A percentile compares a stretch with the other conserved stretches of the same genome.
Evolutionary conservation across 768 basidiomycete species (phyloP).

Genomic region (Leucogyrophana mollusca): DNA sequence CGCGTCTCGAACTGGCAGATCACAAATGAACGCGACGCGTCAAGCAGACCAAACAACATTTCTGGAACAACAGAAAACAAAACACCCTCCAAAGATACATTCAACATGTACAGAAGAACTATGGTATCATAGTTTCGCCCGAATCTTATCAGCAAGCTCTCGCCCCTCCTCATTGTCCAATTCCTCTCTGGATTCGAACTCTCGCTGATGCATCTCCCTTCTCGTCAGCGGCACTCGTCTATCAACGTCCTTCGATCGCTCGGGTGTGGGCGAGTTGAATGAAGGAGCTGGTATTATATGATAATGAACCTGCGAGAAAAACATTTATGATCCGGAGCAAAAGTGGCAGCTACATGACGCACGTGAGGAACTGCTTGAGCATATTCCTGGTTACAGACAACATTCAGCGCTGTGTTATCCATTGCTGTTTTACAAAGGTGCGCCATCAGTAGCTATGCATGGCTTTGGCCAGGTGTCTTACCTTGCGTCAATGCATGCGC

Average conservation of each 20-base stretch:
- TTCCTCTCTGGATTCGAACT: conserved; percentile 55
- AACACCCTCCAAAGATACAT: not conserved
- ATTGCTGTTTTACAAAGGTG: conserved; percentile 18
- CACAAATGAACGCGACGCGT: too few species aligned
- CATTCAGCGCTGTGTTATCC: conserved; percentile 66
- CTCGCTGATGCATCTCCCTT: conserved; percentile 58
- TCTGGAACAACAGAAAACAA: too few species aligned
- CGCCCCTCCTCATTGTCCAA: conserved; percentile 60
- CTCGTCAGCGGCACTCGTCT: conserved; percentile 32
- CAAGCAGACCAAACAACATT: too few species aligned
- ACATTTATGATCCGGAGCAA: not conserved
- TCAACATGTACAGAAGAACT: not conserved
- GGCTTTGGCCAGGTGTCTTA: conserved; percentile 23
- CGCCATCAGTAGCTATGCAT: not conserved
- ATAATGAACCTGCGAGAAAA: conserved; percentile 58
- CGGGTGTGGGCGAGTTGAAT: conserved; percentile 24
- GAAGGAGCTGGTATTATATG: conserved; percentile 74
- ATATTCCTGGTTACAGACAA: conserved; percentile 81
- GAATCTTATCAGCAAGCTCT: conserved; percentile 43
- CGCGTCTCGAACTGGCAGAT: too few species aligned
- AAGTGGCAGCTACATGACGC: conserved; percentile 16
- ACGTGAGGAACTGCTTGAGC: conserved; percentile 82
- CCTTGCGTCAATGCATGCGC: conserved; percentile 64
- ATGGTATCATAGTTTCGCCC: conserved; percentile 36
- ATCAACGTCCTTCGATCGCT: conserved; percentile 2